phyloP scores from a whole-genome alignment of 2,329 filamentous ascomycete species.

The Biscogniauxia marginata region DNA sequence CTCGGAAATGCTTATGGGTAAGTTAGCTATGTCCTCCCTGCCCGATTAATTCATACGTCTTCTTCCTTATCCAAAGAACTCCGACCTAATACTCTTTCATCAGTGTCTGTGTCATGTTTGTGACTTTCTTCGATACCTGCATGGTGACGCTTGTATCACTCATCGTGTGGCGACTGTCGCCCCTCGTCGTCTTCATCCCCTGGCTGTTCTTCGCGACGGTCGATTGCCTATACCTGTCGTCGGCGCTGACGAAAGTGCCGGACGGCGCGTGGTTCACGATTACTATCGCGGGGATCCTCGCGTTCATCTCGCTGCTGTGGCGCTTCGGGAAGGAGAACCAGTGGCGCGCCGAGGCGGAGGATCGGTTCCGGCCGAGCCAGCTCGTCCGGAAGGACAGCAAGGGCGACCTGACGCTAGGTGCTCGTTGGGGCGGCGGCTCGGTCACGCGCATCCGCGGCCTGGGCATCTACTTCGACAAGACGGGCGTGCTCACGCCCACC shows the following conservation, averaged over 20 bases:
- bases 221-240: slow-evolving; percentile 69
- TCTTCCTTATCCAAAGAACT: neutral
- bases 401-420: slow-evolving; percentile 32
- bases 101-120: slow-evolving; percentile 71
- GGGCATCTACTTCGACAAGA: slow-evolving; percentile 79
- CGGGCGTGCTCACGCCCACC: slow-evolving; percentile 61
- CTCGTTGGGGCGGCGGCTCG: slow-evolving; percentile 41
- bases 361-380: slow-evolving; percentile 51
- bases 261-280: slow-evolving; percentile 78
- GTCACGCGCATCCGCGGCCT: slow-evolving; percentile 53
- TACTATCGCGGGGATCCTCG: slow-evolving; percentile 60
- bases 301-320: slow-evolving; percentile 70
- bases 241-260: slow-evolving; percentile 70
- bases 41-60: neutral
- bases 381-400: slow-evolving; percentile 29
- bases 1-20: slow-evolving; percentile 72
- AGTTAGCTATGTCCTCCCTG: neutral
- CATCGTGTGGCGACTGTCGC: slow-evolving; percentile 66
- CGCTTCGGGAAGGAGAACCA: slow-evolving; percentile 77
- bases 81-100: neutral
- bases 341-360: slow-evolving; percentile 67
- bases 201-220: slow-evolving; percentile 65
- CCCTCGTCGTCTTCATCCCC: slow-evolving; percentile 57
- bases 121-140: slow-evolving; percentile 75
- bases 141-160: slow-evolving; percentile 72